Conservation (phyloP, 208 protist species). For the Trypanosoma avium region DNA sequence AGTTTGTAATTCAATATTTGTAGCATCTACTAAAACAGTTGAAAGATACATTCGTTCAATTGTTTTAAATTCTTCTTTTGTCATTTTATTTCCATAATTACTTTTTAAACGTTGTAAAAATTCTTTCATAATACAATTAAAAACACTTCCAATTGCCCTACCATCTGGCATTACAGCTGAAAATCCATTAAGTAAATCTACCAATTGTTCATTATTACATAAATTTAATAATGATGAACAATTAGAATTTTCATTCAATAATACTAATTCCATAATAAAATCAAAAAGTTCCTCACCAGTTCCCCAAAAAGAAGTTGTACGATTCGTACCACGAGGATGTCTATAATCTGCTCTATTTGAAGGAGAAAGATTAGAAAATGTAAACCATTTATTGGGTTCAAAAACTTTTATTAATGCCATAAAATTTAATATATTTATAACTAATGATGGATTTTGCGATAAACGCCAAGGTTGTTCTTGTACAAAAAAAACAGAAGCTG, state of each 20-base stretch:
- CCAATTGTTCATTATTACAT: conserved; percentile 45
- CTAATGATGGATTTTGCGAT: conserved; percentile 44
- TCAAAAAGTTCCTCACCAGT: conserved; percentile 68
- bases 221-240: conserved; percentile 22
- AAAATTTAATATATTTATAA: conserved; percentile 78
- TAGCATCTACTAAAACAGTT: conserved; percentile 44
- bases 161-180: conserved; percentile 47
- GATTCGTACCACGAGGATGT: conserved; percentile 70
- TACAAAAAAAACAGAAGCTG: conserved; percentile 55
- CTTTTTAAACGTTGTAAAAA: conserved; percentile 37
- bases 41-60: conserved; percentile 71
- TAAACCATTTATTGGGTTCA: conserved; percentile 87
- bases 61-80: conserved; percentile 33
- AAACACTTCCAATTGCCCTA: conserved; percentile 40
- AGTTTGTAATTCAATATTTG: conserved; percentile 14
- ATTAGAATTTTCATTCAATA: neutral
- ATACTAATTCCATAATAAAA: conserved; percentile 44
- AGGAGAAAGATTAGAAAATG: conserved; percentile 47
- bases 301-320: conserved; percentile 40
- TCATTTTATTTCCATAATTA: neutral
- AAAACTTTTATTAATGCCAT: conserved; percentile 80
- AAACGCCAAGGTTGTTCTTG: conserved; percentile 72
- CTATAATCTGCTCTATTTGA: conserved; percentile 84
- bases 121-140: conserved; percentile 34
- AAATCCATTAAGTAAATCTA: conserved; percentile 69